Conservation (phyloP, 2,329 filamentous ascomycete species). For the Lasiodiplodia sp. region DNA sequence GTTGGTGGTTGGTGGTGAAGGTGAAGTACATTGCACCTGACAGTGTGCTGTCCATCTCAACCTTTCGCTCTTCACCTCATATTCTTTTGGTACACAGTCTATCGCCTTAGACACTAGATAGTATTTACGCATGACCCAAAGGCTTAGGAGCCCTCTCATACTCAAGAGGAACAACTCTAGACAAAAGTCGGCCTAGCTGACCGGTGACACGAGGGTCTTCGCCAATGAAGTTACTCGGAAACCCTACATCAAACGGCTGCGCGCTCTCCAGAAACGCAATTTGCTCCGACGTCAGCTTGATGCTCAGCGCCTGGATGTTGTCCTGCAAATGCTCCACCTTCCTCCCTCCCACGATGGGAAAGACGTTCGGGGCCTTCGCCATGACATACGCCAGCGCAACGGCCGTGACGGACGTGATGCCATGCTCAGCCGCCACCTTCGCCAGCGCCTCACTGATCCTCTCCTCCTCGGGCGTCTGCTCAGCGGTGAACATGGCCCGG, state of each 20-base stretch:
- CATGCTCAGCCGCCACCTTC: constrained; percentile 5
- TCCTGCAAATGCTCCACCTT: constrained; percentile 72
- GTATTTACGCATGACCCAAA: neutral
- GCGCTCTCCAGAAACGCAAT: constrained; percentile 71
- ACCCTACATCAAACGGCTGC: constrained; percentile 69
- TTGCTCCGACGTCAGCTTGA: constrained; percentile 67
- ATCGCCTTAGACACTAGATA: too few relatives aligned
- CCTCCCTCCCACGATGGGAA: constrained; percentile 74
- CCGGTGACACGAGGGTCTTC: constrained; percentile 1
- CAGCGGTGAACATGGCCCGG: neutral
- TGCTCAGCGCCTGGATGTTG: constrained; percentile 72
- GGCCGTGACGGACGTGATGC: constrained; percentile 4
- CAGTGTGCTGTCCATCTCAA: too few relatives aligned
- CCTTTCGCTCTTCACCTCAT: too few relatives aligned
- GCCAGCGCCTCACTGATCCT: constrained; percentile 6
- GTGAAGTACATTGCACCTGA: too few relatives aligned
- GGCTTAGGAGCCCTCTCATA: neutral
- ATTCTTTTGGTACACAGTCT: too few relatives aligned
- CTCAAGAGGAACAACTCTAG: neutral
- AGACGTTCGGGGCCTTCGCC: constrained; percentile 69
- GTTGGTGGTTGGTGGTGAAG: too few relatives aligned
- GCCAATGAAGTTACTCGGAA: constrained; percentile 68
- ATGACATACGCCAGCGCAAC: constrained; percentile 77
- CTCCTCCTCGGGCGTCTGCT: neutral
- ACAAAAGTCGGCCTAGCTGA: too few relatives aligned